Evolutionary conservation across 1,284 basidiomycete genomes (phyloP), one percentile per base, ranked within the genome.

Genomic region (Fomitopsis pinicola): DNA sequence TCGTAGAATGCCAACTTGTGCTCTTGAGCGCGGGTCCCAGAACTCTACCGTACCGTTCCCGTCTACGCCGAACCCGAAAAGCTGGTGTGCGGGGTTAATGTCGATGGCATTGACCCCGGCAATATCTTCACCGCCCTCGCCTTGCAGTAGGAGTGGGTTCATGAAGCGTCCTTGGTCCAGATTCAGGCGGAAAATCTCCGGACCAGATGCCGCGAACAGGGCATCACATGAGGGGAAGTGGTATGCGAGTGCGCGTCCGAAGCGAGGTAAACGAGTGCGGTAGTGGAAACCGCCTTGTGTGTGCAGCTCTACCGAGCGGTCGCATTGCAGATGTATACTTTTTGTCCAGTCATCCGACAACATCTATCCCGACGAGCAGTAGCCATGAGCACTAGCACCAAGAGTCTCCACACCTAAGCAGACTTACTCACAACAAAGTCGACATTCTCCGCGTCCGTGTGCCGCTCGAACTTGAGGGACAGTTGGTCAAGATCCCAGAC

Each of bases 311-410:
- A 99, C 76, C 6, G 94, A 93, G n/a, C 97, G 88, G 77, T 99
- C 96, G 55, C 91, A 89, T 82, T 99, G 97, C 1, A 99, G 84
- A 72, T 97, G 96, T 62, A 98, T 83, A n/a, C 92, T 91, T 76
- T 99, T 99, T 17, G 97, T 99, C 97, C 97, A 99, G 79, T 99
- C 97, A 72, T 95, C 91, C 0, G 96, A 98, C 10, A 99, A 82
- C 71, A 96, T 91, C 95, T 97, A 53, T 12, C 30, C 30, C 30
- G 33, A 9, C 3, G 12, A 53, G 9, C 36, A 9, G 52, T 17
- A 7, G 3, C 19, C 28, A 33, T 54, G 10, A 54, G 52, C 19
- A 54, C 52, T 12, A 26, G 35, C 7, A 36, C 15, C 19, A 22
- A 19, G 7, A 10, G 15, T 2, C 6, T 9, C n/a, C 52, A 14